Conservation (phyloP, 2,329 filamentous ascomycete genomes). For the Diaporthe vaccinii region DNA sequence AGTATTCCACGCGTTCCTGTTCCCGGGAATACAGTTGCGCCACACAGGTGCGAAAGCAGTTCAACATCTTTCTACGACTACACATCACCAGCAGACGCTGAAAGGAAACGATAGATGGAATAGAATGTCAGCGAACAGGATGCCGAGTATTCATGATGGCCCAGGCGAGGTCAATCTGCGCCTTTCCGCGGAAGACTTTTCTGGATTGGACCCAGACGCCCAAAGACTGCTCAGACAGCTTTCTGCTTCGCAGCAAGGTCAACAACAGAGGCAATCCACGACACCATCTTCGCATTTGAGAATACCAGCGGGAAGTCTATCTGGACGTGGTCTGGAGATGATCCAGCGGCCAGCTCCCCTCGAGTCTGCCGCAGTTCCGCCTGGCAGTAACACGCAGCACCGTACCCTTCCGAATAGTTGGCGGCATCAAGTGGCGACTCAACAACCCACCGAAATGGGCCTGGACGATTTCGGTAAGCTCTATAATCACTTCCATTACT, state of each 20-base stretch:
- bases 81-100: background rate
- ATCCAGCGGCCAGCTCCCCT: background rate
- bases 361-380: background rate
- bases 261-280: background rate
- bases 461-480: conserved; percentile 26
- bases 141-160: background rate
- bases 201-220: background rate
- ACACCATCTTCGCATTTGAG: background rate
- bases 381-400: background rate
- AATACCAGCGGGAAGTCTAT: background rate
- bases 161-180: background rate
- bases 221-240: conserved; percentile 1
- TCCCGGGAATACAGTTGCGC: no score
- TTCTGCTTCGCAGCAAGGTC: conserved; percentile 1
- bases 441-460: background rate
- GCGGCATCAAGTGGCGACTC: background rate
- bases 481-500: rapidly evolving
- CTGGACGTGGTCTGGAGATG: background rate
- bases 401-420: background rate
- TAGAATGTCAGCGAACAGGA: background rate
- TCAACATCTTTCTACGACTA: background rate
- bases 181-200: background rate
- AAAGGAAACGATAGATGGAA: background rate
- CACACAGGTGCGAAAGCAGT: background rate
- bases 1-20: background rate